Evolutionary conservation across 1,284 basidiomycete species (phyloP), one percentile per base, ranked within the genome.

Genomic region (Gastroboletus turbinatus): DNA sequence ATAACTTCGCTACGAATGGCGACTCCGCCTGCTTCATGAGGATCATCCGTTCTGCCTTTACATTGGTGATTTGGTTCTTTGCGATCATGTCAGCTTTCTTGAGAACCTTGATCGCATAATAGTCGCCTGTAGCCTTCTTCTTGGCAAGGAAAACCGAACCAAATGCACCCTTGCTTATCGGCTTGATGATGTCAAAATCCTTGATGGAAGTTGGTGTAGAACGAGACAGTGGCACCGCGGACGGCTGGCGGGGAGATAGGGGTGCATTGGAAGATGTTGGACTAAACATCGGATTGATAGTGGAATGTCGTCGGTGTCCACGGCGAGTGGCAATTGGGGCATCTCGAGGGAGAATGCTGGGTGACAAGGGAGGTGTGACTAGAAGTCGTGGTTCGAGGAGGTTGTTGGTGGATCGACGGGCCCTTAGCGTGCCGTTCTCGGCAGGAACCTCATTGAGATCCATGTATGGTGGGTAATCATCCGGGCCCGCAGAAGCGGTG

Each of bases 61-160:
- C 96, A 70, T 99, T 99, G 54, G 97, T 99, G 74, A 99, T 97
- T 75, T 99, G 97, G 78, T 99, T 99, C 83, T 99, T 99, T 46
- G 97, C 94, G 70, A 99, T 98, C 97, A 99, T 99, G 76, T 99
- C 97, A 29, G 95, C 94, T 79, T 99, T 99, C 77, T 97, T 98
- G 65, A 99, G 77, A 33, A 98, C 95, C 76, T 99, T 99, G 85
- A 99, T 97, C 29, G 97, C 97, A 76, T 90, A 99, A 75, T 98
- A 98, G 75, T 99, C 97, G 52, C 97, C 97, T 1, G 97, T 99
- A 5, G 86, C 90, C 64, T 94, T 95, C 82, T 99, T 99, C 78
- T 96, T 97, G 33, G 97, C 94, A 38, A 99, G 82, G 74, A 97
- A 99, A 47, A 99, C 97, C 16, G 95, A 96, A 14, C 97, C 97